Evolutionary conservation across 73 alveolate species (phyloP), one percentile per base, ranked within the genome.

Genomic region (Uronychia binucleata): DNA sequence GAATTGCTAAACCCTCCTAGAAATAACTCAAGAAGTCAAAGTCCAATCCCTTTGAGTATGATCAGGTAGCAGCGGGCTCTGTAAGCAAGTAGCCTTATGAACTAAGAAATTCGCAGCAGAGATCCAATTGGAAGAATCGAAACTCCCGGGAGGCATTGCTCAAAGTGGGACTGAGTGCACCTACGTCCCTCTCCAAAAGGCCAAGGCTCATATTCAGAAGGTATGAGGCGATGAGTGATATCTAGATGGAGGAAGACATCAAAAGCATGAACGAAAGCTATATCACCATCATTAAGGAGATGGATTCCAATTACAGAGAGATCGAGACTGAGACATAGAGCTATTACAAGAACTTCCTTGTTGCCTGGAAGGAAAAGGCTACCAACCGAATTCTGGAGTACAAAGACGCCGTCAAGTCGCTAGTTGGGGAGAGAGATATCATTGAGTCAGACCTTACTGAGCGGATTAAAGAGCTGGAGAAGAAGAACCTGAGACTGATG

Each of bases 221-320:
- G 67, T 46, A 46, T n/a, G n/a, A 46, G 19, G n/a, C 19, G n/a
- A 46, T 46, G 5, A 19, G n/a, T 46, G 19, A 46, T 46, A 19
- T 5, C 75, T n/a, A 33, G 79, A 79, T 79, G 86, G 86, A 79
- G 58, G 30, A 33, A n/a, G 86, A 79, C 58, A 79, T 79, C 79
- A 30, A 75, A 33, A 30, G 46, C 29, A 79, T 79, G 86, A 79
- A 79, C 26, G 86, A 79, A 26, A 79, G 30, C 46, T 79, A 79
- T 78, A 75, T 67, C 78, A 79, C n/a, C 29, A 79, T 75, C 58
- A 79, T 79, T 59, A 79, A 79, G 28, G 86, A 79, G 28, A 67
- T 79, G 33, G 86, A 79, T 14, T 25, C 79, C 26, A 75, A 75
- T 26, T 79, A 79, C 78, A 30, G 28, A 33, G 25, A 31, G 28